Evolutionary conservation across 176 grass and related monocot species (phyloP).

Genomic region (Oropetium thomaeum): DNA sequence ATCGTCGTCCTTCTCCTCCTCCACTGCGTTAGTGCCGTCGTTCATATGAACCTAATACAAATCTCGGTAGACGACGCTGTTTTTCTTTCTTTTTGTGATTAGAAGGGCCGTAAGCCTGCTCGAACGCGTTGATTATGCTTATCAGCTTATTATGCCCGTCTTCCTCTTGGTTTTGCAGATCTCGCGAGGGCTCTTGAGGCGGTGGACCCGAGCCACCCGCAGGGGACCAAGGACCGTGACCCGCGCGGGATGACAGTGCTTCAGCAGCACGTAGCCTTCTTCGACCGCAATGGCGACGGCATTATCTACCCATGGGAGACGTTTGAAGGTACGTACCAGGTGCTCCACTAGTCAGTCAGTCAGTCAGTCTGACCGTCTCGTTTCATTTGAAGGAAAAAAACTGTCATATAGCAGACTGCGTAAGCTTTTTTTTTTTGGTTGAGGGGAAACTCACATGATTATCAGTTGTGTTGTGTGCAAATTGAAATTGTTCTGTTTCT

Average conservation of each 20-base stretch:
- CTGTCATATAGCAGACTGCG: background rate
- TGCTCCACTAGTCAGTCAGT: no score
- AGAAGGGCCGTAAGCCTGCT: background rate
- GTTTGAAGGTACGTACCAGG: slow-evolving; percentile 35
- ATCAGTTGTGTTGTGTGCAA: background rate
- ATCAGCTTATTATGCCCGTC: background rate
- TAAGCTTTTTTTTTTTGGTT: background rate
- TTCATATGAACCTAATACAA: background rate
- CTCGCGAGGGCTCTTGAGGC: slow-evolving; percentile 51
- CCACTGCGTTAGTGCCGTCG: background rate
- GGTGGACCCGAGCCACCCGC: slow-evolving; percentile 56
- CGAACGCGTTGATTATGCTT: background rate
- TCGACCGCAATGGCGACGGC: slow-evolving; percentile 56
- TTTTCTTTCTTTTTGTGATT: background rate
- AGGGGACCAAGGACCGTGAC: slow-evolving; percentile 46
- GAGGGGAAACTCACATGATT: background rate
- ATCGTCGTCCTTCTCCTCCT: background rate
- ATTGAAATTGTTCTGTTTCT: background rate
- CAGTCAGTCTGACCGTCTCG: background rate
- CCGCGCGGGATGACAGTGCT: slow-evolving; percentile 49
- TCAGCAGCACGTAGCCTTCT: slow-evolving; percentile 73
- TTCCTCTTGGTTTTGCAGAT: slow-evolving; percentile 29
- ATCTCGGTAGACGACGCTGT: background rate
- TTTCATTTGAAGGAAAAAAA: background rate
- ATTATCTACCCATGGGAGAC: slow-evolving; percentile 31